A percentile compares a stretch with the other conserved stretches of the same genome.
Evolutionary conservation across 441 rosid genomes (phyloP).

Genomic region (Erysimum pusillum): DNA sequence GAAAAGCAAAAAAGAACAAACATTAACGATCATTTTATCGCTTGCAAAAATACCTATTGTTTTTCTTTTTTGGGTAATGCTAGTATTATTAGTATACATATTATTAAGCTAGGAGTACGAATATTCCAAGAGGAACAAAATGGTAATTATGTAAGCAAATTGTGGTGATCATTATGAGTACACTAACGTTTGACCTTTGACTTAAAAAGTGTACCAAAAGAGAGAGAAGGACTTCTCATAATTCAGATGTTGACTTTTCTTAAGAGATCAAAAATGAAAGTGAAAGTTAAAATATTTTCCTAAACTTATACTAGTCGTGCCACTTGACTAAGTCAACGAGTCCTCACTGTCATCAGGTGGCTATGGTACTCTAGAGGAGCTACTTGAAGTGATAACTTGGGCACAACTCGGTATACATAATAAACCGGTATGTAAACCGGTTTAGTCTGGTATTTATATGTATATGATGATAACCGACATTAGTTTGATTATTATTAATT

Average conservation of each 20-base stretch:
- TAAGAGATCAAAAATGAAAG: slow-evolving; percentile 26
- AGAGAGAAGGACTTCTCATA: slow-evolving; percentile 16
- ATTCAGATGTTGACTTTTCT: slow-evolving; percentile 40
- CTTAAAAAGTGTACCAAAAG: slow-evolving; percentile 14
- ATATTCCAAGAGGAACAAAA: neutral
- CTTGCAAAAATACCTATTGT: neutral
- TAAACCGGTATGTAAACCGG: slow-evolving; percentile 70
- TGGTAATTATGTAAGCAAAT: slow-evolving; percentile 4
- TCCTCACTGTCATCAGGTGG: slow-evolving; percentile 63
- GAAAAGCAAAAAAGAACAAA: neutral
- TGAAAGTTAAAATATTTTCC: neutral
- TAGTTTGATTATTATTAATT: neutral
- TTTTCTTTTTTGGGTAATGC: neutral
- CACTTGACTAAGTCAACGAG: slow-evolving; percentile 20
- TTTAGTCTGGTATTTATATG: neutral
- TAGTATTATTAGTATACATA: neutral
- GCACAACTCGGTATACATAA: slow-evolving; percentile 96
- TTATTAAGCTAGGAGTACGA: neutral
- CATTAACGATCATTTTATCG: neutral
- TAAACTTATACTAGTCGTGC: slow-evolving; percentile 10
- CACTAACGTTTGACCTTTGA: slow-evolving; percentile 39
- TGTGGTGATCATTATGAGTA: slow-evolving; percentile 23
- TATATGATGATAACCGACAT: neutral
- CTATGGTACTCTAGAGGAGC: slow-evolving; percentile 93
- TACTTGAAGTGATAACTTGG: slow-evolving; percentile 93